Evolutionary conservation across 2,329 filamentous ascomycete genomes (phyloP).

Genomic region (Cladosporium sp.): DNA sequence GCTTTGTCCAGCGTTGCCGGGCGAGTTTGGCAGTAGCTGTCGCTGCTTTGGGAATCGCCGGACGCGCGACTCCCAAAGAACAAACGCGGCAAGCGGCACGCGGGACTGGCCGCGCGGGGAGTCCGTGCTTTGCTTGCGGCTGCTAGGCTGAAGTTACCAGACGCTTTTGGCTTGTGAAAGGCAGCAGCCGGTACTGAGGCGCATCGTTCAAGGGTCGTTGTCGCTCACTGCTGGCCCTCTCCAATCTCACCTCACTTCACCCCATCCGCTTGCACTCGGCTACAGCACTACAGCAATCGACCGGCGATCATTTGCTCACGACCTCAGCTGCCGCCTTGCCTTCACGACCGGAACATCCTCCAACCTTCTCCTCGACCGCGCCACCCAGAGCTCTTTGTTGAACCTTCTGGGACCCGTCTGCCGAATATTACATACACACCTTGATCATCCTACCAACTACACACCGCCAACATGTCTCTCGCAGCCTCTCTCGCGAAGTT

Average conservation of each 20-base stretch:
- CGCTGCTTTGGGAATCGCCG: constrained; percentile 5
- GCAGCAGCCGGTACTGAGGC: background rate
- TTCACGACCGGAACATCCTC: background rate
- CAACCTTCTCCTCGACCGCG: background rate
- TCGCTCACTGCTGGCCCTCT: background rate
- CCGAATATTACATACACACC: background rate
- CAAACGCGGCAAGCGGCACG: constrained; percentile 3
- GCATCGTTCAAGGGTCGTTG: background rate
- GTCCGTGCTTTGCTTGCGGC: background rate
- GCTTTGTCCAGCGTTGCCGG: background rate
- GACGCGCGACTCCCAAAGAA: constrained; percentile 5
- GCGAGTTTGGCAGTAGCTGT: background rate
- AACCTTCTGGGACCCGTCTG: constrained; percentile 21
- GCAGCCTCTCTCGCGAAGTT: constrained; percentile 25
- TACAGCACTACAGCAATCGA: background rate
- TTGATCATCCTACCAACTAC: background rate
- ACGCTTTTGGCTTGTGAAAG: constrained; percentile 1
- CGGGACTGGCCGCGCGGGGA: background rate
- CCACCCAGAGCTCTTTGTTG: constrained; percentile 28
- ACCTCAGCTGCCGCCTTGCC: background rate
- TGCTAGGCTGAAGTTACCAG: background rate
- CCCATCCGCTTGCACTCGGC: background rate
- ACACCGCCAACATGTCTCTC: constrained; percentile 27
- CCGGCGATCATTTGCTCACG: background rate
- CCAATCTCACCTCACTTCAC: background rate